Evolutionary conservation across 257 asterid genomes (phyloP).

Genomic region (Petunia secreta): DNA sequence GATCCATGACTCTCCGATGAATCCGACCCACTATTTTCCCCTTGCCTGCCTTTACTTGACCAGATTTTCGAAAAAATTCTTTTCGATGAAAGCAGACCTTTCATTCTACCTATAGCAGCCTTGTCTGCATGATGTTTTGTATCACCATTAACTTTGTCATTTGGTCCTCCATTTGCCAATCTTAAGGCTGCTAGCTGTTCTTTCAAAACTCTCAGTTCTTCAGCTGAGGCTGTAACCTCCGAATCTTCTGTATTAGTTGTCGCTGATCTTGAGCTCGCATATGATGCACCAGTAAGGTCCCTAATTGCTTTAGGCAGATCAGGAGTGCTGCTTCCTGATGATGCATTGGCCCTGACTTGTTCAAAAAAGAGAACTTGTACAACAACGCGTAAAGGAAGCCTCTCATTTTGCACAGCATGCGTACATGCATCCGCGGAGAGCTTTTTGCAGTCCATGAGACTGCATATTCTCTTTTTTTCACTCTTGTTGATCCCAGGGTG

Average conservation of each 20-base stretch:
- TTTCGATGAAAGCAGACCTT: slow-evolving; percentile 66
- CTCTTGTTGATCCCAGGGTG: slow-evolving; percentile 86
- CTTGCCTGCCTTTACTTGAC: slow-evolving; percentile 67
- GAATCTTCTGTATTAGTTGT: slow-evolving; percentile 77
- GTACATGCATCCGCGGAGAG: slow-evolving; percentile 86
- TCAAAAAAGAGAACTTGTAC: slow-evolving; percentile 92
- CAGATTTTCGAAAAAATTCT: slow-evolving; percentile 77
- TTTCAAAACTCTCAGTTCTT: slow-evolving; percentile 81
- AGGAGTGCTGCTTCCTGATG: slow-evolving; percentile 93
- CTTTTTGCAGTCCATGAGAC: slow-evolving; percentile 91
- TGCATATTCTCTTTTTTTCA: slow-evolving; percentile 76
- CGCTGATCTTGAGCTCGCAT: slow-evolving; percentile 75
- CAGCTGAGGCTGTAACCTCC: slow-evolving; percentile 88
- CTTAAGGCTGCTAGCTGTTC: slow-evolving; percentile 81
- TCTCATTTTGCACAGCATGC: slow-evolving; percentile 92
- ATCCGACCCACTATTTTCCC: slow-evolving; percentile 87
- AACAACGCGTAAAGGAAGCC: slow-evolving; percentile 80
- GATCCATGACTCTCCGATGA: slow-evolving; percentile 87
- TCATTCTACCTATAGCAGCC: slow-evolving; percentile 63
- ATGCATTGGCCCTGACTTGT: slow-evolving; percentile 85
- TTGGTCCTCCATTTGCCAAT: slow-evolving; percentile 53
- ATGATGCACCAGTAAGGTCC: slow-evolving; percentile 67
- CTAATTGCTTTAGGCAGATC: slow-evolving; percentile 83
- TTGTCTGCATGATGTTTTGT: slow-evolving; percentile 44
- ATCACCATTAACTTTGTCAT: slow-evolving; percentile 45